Conservation (phyloP, 139 green algal species). For the Picochlorum sp. region DNA sequence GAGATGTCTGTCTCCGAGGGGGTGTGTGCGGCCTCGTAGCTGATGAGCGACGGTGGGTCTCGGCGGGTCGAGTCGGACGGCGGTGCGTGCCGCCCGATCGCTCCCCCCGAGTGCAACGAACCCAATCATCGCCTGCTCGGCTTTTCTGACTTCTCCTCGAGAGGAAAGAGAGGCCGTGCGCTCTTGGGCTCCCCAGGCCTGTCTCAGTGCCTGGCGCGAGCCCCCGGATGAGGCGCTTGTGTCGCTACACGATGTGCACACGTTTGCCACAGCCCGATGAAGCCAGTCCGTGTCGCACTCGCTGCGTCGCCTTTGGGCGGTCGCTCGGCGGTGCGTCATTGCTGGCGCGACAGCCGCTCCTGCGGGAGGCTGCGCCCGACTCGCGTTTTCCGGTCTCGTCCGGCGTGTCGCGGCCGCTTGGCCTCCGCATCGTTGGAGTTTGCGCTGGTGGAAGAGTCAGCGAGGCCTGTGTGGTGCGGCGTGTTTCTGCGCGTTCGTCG, state of each 20-base stretch:
- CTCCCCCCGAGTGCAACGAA: too few species aligned
- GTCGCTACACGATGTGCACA: slow-evolving; percentile 1
- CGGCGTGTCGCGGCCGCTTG: neutral
- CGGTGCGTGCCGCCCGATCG: too few species aligned
- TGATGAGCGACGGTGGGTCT: too few species aligned
- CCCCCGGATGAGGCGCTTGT: neutral
- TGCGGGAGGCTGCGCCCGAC: neutral
- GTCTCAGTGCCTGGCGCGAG: neutral
- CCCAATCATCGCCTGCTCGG: too few species aligned
- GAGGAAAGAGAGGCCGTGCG: too few species aligned
- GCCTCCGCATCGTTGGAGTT: neutral
- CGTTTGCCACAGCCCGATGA: neutral
- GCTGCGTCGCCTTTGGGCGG: neutral
- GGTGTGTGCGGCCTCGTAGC: too few species aligned
- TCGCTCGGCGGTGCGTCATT: neutral
- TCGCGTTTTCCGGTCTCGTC: neutral
- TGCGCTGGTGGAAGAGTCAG: neutral
- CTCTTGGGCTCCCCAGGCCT: too few species aligned
- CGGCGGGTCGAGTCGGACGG: too few species aligned
- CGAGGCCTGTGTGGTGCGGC: slow-evolving; percentile 1
- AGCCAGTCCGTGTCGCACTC: neutral
- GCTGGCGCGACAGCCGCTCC: slow-evolving; percentile 1
- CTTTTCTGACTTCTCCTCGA: too few species aligned
- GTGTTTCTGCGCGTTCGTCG: neutral
- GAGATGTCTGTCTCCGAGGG: too few species aligned